Conservation (phyloP, 2,329 filamentous ascomycete species). For the Phialophora chinensis region DNA sequence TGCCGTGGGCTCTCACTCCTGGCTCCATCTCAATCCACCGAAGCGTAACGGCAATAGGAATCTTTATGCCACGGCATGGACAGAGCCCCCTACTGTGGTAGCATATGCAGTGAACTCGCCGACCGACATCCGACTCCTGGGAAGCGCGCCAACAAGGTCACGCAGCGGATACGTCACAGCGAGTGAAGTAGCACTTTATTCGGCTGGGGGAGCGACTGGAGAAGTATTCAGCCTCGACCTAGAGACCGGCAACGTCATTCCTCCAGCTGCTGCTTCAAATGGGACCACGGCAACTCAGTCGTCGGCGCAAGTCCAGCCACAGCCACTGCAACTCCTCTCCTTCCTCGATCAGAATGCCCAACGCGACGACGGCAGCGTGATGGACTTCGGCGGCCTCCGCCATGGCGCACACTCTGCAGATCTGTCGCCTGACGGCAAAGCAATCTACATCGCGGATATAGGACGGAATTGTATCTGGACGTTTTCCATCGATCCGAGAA, state of each 20-base stretch:
- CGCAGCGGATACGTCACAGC: slow-evolving; percentile 39
- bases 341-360: slow-evolving; percentile 35
- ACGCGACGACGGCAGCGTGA: slow-evolving; percentile 37
- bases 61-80: slow-evolving; percentile 41
- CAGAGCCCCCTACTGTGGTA: slow-evolving; percentile 37
- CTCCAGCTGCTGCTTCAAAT: slow-evolving; percentile 6
- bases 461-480: slow-evolving; percentile 42
- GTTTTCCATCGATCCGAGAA: slow-evolving; percentile 29
- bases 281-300: slow-evolving; percentile 3
- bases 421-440: slow-evolving; percentile 38
- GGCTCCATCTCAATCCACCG: slow-evolving; percentile 37
- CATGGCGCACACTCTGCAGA: slow-evolving; percentile 42
- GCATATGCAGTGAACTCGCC: slow-evolving; percentile 38
- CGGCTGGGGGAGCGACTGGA: slow-evolving; percentile 39
- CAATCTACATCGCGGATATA: slow-evolving; percentile 42
- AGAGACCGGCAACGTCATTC: slow-evolving; percentile 30
- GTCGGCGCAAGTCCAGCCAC: slow-evolving; percentile 19
- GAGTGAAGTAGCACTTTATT: slow-evolving; percentile 35
- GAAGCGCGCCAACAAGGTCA: slow-evolving; percentile 33
- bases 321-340: slow-evolving; percentile 35
- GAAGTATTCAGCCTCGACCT: slow-evolving; percentile 39
- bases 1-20: slow-evolving; percentile 40
- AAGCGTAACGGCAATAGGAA: slow-evolving; percentile 26
- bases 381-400: slow-evolving; percentile 41
- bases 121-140: slow-evolving; percentile 35